These are phyloP conservation scores for Polygonum maritimum DNA, from an alignment of 148 eudicot species.

Conservation along the genomic window DNA sequence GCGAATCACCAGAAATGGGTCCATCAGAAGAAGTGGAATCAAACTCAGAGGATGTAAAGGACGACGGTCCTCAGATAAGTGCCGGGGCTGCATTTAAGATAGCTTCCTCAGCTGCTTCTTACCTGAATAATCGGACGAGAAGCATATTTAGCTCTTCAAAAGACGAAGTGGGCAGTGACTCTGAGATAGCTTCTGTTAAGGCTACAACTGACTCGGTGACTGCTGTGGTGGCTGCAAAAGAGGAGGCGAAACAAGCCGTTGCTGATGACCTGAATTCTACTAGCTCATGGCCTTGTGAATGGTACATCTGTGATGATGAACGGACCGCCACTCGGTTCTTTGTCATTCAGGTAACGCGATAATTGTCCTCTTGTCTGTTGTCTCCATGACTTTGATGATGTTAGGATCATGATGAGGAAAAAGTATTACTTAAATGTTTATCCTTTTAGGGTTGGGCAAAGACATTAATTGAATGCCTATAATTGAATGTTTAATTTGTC, in stretches of 20 bases:
- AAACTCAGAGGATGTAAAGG: constrained; percentile 22
- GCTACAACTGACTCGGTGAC: constrained; percentile 89
- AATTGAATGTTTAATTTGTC: too few relatives aligned
- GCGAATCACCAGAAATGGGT: constrained; percentile 17
- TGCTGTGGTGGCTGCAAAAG: constrained; percentile 93
- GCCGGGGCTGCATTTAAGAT: constrained; percentile 63
- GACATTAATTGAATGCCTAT: too few relatives aligned
- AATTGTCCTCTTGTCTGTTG: background rate
- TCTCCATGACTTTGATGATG: background rate
- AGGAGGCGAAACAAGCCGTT: constrained; percentile 96
- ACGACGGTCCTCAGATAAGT: constrained; percentile 31
- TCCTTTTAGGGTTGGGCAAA: too few relatives aligned
- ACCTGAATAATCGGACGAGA: constrained; percentile 61
- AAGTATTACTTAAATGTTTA: background rate
- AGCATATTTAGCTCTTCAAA: constrained; percentile 50
- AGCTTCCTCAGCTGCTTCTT: constrained; percentile 94
- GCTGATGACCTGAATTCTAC: constrained; percentile 86
- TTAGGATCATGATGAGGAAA: too few relatives aligned
- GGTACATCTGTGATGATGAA: constrained; percentile 93
- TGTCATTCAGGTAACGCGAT: constrained; percentile 62
- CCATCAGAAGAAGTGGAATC: constrained; percentile 16
- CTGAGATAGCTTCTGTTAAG: constrained; percentile 71
- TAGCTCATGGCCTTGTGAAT: constrained; percentile 77
- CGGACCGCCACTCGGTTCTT: constrained; percentile 67
- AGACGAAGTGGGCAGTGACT: constrained; percentile 13